Percentiles rank a stretch among this genome's conserved stretches.
These are phyloP conservation scores for Aspergillus fumigatus DNA, from an alignment of 2,329 filamentous ascomycete species.

Conservation along the genomic window DNA sequence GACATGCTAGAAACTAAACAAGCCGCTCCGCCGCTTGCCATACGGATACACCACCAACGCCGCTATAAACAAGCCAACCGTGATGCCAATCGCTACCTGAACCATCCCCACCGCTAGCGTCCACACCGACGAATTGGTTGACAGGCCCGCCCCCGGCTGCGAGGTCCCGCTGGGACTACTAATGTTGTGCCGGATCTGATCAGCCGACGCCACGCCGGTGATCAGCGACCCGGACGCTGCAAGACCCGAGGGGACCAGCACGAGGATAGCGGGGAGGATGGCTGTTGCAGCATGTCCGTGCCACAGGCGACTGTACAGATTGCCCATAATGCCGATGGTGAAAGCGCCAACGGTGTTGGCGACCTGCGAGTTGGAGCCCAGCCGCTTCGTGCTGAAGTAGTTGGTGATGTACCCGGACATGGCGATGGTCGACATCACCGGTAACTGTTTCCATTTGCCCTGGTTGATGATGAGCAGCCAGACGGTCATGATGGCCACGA, in stretches of 20 bases:
- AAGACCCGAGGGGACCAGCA: constrained; percentile 58
- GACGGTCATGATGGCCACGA: constrained; percentile 68
- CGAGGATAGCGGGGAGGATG: constrained; percentile 82
- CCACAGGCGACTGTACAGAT: constrained; percentile 66
- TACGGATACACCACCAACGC: constrained; percentile 45
- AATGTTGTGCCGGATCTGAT: constrained; percentile 45
- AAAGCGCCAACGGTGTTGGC: constrained; percentile 74
- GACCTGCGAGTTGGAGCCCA: constrained; percentile 67
- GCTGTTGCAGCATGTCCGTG: constrained; percentile 79
- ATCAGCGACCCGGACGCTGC: constrained; percentile 55
- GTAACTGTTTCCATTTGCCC: constrained; percentile 72
- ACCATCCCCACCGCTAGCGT: constrained; percentile 46
- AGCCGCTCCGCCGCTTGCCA: constrained; percentile 43
- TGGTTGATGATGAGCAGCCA: constrained; percentile 77
- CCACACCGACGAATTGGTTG: constrained; percentile 34
- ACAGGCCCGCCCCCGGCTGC: constrained; percentile 30
- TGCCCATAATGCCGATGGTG: constrained; percentile 70
- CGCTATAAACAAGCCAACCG: constrained; percentile 44
- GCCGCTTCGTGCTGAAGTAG: constrained; percentile 64
- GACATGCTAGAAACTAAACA: constrained; percentile 39
- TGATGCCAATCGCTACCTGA: constrained; percentile 46
- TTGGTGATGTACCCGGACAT: constrained; percentile 71
- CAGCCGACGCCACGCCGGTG: constrained; percentile 52
- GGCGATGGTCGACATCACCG: constrained; percentile 70
- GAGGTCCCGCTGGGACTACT: constrained; percentile 1